Evolutionary conservation across 306 rosid species (phyloP).

Genomic region (Begonia peltatifolia): DNA sequence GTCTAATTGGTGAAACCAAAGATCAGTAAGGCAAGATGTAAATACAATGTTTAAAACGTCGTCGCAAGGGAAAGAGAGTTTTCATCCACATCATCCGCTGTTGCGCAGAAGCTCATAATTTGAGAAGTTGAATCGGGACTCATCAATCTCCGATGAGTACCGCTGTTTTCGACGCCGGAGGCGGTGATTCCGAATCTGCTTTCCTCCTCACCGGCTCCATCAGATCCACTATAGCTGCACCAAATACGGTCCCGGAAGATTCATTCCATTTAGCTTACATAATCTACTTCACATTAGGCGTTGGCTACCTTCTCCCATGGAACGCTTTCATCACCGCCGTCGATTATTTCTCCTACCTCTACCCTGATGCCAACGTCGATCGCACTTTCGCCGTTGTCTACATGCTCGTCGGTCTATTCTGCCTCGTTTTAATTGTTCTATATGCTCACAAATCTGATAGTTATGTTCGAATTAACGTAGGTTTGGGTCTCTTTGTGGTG

Average conservation of each 20-base stretch:
- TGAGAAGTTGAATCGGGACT: not conserved
- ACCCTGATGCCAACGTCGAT: constrained; percentile 72
- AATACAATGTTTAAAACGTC: too few species aligned
- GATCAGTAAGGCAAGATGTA: too few species aligned
- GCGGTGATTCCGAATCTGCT: not conserved
- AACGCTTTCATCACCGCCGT: constrained; percentile 86
- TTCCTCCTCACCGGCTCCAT: not conserved
- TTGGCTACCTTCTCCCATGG: constrained; percentile 89
- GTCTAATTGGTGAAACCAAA: not conserved
- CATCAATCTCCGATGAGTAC: not conserved
- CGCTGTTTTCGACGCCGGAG: not conserved
- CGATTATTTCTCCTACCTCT: constrained; percentile 72
- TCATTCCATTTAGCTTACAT: constrained; percentile 45
- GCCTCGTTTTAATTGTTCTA: constrained; percentile 39
- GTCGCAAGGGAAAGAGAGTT: too few species aligned
- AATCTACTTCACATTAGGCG: constrained; percentile 55
- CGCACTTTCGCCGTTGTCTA: constrained; percentile 66
- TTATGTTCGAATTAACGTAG: constrained; percentile 46
- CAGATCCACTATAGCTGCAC: not conserved
- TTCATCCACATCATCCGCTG: too few species aligned
- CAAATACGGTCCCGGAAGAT: constrained; percentile 37
- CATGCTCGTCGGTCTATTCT: constrained; percentile 38
- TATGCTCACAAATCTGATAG: constrained; percentile 49
- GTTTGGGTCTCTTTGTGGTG: constrained; percentile 41
- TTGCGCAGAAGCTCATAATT: too few species aligned